Evolutionary conservation across 2,329 filamentous ascomycete species (phyloP), one percentile per base, ranked within the genome.

Genomic region (Cercospora sp.): DNA sequence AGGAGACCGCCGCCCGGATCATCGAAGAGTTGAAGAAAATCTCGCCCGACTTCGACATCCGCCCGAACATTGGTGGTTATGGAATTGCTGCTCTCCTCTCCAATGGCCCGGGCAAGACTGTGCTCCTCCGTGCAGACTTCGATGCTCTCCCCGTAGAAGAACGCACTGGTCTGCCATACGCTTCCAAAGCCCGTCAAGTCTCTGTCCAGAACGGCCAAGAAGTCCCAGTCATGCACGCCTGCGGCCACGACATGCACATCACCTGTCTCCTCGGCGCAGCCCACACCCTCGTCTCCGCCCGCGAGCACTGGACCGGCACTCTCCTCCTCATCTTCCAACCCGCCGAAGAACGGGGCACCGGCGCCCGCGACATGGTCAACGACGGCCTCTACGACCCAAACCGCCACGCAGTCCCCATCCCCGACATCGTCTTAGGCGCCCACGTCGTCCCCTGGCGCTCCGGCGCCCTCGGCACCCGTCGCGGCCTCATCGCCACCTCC

Each of bases 191-290:
- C 68, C 75, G 72, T 9, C 80, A 81, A 74, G 78, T 78, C 33
- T 82, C 84, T 70, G 77, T 78, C 26, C 66, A 75, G 2, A 81
- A 85, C 8, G 86, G 86, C 0, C 75, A 80, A 0, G 79, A 82
- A 64, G 83, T 84, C 63, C 84, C 86, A 0, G 85, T 89, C 0
- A 90, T 91, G 88, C 89, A 91, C 76, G 88, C 88, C 23, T 91
- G 88, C 75, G 89, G 89, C 0, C 89, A 91, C 72, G 88, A 90
- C 71, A 86, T 89, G 80, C 88, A 91, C 74, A 85, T 90, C 28
- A 83, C 86, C 0, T 80, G 80, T 33, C 79, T 90, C 3, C 80
- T 91, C 1, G 89, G 83, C 0, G 84, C 85, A 0, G 83, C 86
- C 0, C 80, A 84, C 20, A 79, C 83, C 0, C 79, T 92, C 0